These are phyloP conservation scores for Mikania micrantha DNA, from an alignment of 129 eudicot species.

Conservation along the genomic window DNA sequence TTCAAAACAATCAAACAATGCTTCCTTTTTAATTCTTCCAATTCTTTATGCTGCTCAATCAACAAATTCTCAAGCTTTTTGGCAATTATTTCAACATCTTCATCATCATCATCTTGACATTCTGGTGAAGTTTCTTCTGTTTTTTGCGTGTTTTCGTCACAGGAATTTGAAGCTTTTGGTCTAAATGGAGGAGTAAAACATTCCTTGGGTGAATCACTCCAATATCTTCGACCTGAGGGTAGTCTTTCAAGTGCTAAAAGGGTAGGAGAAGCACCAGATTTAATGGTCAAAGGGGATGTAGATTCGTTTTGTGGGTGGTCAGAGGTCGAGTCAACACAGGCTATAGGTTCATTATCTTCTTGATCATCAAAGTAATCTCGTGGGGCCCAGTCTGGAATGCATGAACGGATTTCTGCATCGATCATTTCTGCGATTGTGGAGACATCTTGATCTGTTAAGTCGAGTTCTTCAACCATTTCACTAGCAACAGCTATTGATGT, in stretches of 20 bases:
- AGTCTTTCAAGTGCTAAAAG: slow-evolving; percentile 50
- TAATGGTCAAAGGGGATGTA: slow-evolving; percentile 32
- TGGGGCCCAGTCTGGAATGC: slow-evolving; percentile 88
- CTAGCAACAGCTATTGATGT: slow-evolving; percentile 93
- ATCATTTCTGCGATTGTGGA: slow-evolving; percentile 79
- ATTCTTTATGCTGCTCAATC: slow-evolving; percentile 62
- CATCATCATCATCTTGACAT: slow-evolving; percentile 17
- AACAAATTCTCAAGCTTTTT: slow-evolving; percentile 50
- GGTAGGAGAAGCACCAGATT: slow-evolving; percentile 22
- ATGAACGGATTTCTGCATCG: slow-evolving; percentile 71
- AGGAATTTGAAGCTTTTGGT: slow-evolving; percentile 38
- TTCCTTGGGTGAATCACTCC: slow-evolving; percentile 79
- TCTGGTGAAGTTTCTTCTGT: slow-evolving; percentile 33
- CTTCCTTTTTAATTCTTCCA: slow-evolving; percentile 63
- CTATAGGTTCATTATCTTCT: slow-evolving; percentile 26
- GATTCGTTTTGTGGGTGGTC: slow-evolving; percentile 34
- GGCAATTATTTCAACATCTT: slow-evolving; percentile 31
- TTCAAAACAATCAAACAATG: slow-evolving; percentile 47
- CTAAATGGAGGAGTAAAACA: slow-evolving; percentile 63
- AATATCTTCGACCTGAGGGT: slow-evolving; percentile 74
- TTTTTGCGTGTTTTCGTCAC: slow-evolving; percentile 25
- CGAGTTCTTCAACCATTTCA: slow-evolving; percentile 97
- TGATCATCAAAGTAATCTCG: slow-evolving; percentile 36
- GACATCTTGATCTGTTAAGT: slow-evolving; percentile 87
- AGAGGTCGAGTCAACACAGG: slow-evolving; percentile 26